Evolutionary conservation across 116 monocot genomes (phyloP).

Genomic region (Dioscorea cayenensis): DNA sequence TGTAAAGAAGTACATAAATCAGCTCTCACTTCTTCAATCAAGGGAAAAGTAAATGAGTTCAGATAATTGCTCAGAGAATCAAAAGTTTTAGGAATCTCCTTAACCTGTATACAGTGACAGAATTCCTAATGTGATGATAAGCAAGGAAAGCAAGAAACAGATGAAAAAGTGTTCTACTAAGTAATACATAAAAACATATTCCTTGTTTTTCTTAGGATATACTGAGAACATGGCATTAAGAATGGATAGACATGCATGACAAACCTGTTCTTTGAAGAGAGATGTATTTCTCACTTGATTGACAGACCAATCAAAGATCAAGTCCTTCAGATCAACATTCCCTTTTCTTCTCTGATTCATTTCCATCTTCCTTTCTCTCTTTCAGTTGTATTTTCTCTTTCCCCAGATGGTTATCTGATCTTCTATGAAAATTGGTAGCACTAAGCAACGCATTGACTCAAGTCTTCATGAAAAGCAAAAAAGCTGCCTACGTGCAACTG

Average conservation of each 20-base stretch:
- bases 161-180: too few species aligned
- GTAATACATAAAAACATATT: background rate
- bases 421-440: too few species aligned
- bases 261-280: conserved; percentile 13
- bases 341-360: too few species aligned
- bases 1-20: conserved; percentile 37
- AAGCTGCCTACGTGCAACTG: too few species aligned
- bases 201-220: background rate
- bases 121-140: too few species aligned
- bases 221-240: too few species aligned
- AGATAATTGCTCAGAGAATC: conserved; percentile 22
- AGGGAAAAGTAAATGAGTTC: conserved; percentile 16
- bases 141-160: too few species aligned
- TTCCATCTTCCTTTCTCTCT: background rate
- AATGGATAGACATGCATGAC: background rate
- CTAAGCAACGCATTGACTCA: too few species aligned
- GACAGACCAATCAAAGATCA: conserved; percentile 15
- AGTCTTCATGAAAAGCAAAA: too few species aligned
- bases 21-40: conserved; percentile 42
- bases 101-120: too few species aligned
- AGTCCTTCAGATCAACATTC: background rate
- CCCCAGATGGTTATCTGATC: too few species aligned
- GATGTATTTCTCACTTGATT: conserved; percentile 7
- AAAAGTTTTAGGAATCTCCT: conserved; percentile 8
- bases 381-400: too few species aligned